Base-by-base conservation (phyloP, 768 basidiomycete species). In the Ephemerocybe angulata region DNA sequence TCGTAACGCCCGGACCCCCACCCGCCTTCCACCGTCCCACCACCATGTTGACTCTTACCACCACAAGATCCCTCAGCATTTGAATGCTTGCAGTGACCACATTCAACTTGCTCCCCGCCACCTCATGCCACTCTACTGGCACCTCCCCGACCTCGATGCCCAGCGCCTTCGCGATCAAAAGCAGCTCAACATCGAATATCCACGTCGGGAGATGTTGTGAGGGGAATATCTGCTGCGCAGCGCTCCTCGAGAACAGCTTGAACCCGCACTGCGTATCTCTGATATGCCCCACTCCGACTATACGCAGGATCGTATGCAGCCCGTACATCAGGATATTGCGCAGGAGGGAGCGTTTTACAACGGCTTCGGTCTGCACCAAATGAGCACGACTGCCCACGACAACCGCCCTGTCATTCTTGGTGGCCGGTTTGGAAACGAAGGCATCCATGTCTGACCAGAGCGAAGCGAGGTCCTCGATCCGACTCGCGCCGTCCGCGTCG, bases 241-340 rank as follows among this genome's bases (percentile, higher is more conserved):
- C 87, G 3, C 76, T 63, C 11, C 93, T 90, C 15, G 93, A 86
- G 72, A 96, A 95, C 25, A 98, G 82, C 72, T 98, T 98, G 84
- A 98, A 98, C 29, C 95, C 95, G 65, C 95, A 97, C 67, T 97
- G 95, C 17, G 95, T 98, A 73, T 97, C 94, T 24, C 90, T 84
- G 57, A 96, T 89, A 64, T 92, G 87, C 7, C 87, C 87, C 3
- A 94, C 93, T 44, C 95, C 94, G 28, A 96, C 85, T 43, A 96
- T 82, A 31, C 88, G 85, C 8, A 97, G 80, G 65, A 94, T 85
- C 19, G 90, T 86, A 68, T 98, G 95, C 55, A 98, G 82, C 3
- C 88, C 89, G 64, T 96, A 87, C 95, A 97, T 98, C 53, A 96
- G 85, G 55, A 96, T 72, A 64, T 97, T 98, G 29, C 95, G 88